Conservation (phyloP, 331 rosid species). For the Acacia pycnantha region DNA sequence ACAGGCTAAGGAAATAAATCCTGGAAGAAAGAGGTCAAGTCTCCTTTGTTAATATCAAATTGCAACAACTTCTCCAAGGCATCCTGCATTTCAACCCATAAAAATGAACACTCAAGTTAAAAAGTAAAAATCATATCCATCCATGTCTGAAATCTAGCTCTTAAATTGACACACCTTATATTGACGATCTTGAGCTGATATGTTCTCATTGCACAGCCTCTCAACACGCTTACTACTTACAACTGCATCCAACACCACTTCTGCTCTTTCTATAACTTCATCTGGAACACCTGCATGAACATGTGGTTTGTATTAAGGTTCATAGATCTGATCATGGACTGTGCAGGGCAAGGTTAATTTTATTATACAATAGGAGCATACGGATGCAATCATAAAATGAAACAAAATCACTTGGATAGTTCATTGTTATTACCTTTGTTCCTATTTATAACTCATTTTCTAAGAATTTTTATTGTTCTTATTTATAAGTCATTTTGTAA, state of each 20-base stretch:
- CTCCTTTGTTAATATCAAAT: conserved; percentile 60
- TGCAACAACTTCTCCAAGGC: conserved; percentile 71
- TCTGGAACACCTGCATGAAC: conserved; percentile 66
- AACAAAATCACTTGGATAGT: background rate
- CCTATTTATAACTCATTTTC: background rate
- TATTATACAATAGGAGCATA: background rate
- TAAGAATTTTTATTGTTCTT: background rate
- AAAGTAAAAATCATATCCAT: conserved; percentile 10
- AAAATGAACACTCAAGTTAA: background rate
- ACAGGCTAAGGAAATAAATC: conserved; percentile 47
- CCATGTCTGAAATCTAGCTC: conserved; percentile 13
- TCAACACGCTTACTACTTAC: conserved; percentile 53
- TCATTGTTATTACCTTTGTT: background rate
- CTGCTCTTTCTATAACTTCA: conserved; percentile 78
- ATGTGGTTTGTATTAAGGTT: conserved; percentile 1
- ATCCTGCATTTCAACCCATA: conserved; percentile 51
- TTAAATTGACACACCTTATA: conserved; percentile 53
- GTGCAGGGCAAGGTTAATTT: background rate
- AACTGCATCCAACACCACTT: conserved; percentile 64
- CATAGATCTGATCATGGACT: background rate
- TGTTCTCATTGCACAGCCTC: conserved; percentile 56
- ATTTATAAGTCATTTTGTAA: background rate
- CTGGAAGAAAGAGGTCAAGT: conserved; percentile 60
- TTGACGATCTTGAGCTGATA: conserved; percentile 61
- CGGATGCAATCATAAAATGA: conserved; percentile 11